Evolutionary conservation across 129 eudicot genomes (phyloP), one percentile per base, ranked within the genome.

Genomic region (carrot (Daucus carota)): DNA sequence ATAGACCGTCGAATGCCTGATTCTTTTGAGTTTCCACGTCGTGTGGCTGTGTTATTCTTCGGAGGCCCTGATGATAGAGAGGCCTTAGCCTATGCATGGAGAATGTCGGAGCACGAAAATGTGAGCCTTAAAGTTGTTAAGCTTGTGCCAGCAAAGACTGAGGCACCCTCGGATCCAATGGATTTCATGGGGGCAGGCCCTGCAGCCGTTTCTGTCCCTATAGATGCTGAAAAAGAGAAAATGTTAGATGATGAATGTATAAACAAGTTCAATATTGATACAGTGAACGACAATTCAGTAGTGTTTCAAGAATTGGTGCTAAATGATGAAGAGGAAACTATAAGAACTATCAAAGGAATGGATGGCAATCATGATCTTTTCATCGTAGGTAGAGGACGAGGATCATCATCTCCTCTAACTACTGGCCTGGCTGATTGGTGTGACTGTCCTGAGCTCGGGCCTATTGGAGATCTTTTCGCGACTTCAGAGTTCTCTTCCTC

Each of bases 41-140:
- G 80, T 28, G 73, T 88, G 6, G 85, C 77, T 3, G 80, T 86
- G 69, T 11, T 88, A 13, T 88, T 28, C 63, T 73, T 88, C 18
- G 93, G 93, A 2, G 93, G 93, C 0, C 88, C 93, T 0, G 90
- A 88, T 70, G 93, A 88, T 28, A 81, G 93, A 1, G 93, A 88
- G 72, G 93, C 93, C 0, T 41, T 88, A 22, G 79, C 88, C 7
- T 86, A 84, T 46, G 86, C 90, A 0, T 81, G 83, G 87, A 77
- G 90, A 31, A 84, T 86, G 88, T 78, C 85, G 0, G 86, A 82
- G 17, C 75, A 82, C 20, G 32, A 72, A 8, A 70, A 54, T 15
- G 81, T 78, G 9, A 32, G 36, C 14, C 83, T 88, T 31, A 81
- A 76, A 5, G 86, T 88, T 15, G 81, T 86, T 12, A 72, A 84